Evolutionary conservation across 1,139 yeast species (phyloP).

Genomic region (Saccharomyces pastorianus): DNA sequence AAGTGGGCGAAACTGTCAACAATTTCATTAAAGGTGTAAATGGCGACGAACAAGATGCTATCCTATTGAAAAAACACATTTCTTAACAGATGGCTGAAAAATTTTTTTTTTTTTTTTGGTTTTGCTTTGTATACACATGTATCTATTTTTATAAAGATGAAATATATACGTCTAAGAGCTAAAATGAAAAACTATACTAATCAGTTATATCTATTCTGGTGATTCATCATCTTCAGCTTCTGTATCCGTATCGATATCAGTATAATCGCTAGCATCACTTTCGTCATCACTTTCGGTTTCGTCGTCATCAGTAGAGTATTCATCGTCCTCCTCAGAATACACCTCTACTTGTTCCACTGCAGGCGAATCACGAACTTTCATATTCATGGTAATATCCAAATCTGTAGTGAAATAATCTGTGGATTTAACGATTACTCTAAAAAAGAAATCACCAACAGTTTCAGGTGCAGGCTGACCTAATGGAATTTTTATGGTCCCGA

Average conservation of each 20-base stretch:
- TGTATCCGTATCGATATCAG: constrained; percentile 39
- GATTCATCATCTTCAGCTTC: constrained; percentile 32
- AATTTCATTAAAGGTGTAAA: constrained; percentile 46
- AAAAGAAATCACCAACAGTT: constrained; percentile 51
- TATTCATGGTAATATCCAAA: constrained; percentile 54
- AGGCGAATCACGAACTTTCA: constrained; percentile 49
- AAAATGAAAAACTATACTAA: not conserved
- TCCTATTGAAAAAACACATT: constrained; percentile 27
- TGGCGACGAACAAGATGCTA: constrained; percentile 39
- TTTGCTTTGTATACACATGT: not conserved
- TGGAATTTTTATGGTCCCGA: constrained; percentile 70
- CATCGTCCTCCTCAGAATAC: constrained; percentile 12
- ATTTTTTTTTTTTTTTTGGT: not conserved
- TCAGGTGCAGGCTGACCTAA: constrained; percentile 66
- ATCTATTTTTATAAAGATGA: constrained; percentile 5
- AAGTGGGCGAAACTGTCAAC: constrained; percentile 36
- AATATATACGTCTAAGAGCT: not conserved
- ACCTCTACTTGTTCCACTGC: constrained; percentile 30
- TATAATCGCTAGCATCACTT: constrained; percentile 38
- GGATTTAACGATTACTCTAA: constrained; percentile 57
- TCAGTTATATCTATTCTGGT: constrained; percentile 9
- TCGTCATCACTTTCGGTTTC: constrained; percentile 40
- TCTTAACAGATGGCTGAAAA: not conserved
- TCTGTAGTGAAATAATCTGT: constrained; percentile 67
- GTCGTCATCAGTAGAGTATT: constrained; percentile 28